Base-by-base conservation (phyloP, 306 rosid genomes). In the Inga oerstediana region DNA sequence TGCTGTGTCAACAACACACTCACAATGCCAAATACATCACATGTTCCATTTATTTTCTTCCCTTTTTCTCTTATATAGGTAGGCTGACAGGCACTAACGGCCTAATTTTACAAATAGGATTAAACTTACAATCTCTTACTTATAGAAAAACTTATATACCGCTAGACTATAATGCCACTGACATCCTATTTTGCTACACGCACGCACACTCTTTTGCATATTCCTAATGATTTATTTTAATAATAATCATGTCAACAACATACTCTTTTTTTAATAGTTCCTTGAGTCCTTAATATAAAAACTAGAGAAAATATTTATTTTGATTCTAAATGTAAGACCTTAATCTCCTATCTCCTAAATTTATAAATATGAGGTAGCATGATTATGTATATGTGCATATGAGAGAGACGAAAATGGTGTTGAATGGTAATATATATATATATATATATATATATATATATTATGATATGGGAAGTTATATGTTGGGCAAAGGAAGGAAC, bases 1-100 rank as follows among this genome's bases (percentile, higher is more conserved):
- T 74, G 88, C 75, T 51, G 78, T 74, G 83, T 74, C 79, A 32
- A 11, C 43, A 44, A 72, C 51, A 82, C 86, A 82, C 78, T 74
- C 37, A 24, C 56, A 8, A n/a, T 5, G 10, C 34, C 66, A 22
- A 7, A 17, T 19, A n/a, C 68, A 27, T 41, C 54, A 72, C 70
- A 62, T 81, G 54, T 39, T 65, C 13, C 65, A 62, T 15, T 48
- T 37, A 7, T 37, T 5, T 37, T 37, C 5, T 37, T 35, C 5
- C 39, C 0, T 35, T 35, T 35, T 35, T 35, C 6, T 5, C 41
- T 8, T 5, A 37, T 37, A 5, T 37, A 37, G 41, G 43, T 6
- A 6, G 7, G 41, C 41, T 37, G 4, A 37, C 1, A 37, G 7
- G 0, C 5, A 37, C 7, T 3, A 39, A 39, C 0, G 1, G 43